phyloP scores from a whole-genome alignment of 495 filamentous ascomycete species.

The Clavariopsis aquatica region DNA sequence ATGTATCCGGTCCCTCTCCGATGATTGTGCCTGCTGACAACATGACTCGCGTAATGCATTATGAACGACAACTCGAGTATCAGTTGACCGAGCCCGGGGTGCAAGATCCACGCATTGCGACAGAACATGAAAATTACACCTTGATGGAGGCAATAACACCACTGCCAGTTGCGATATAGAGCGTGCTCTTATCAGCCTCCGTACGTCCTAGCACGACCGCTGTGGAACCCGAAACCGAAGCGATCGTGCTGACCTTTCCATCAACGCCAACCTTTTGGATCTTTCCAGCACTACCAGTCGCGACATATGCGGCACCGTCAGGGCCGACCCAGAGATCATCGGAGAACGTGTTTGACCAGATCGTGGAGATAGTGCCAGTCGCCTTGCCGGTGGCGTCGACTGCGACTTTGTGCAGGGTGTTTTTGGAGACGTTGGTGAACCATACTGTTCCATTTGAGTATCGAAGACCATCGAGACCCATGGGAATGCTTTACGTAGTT shows the following conservation, averaged over 20 bases:
- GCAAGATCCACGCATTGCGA: no score
- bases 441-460: slow-evolving; percentile 42
- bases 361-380: slow-evolving; percentile 41
- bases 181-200: slow-evolving; percentile 46
- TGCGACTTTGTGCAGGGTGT: slow-evolving; percentile 47
- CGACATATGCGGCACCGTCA: slow-evolving; percentile 48
- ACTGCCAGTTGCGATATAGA: slow-evolving; percentile 42
- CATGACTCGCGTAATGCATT: no score
- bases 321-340: slow-evolving; percentile 50
- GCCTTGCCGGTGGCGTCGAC: slow-evolving; percentile 48
- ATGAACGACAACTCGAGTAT: no score
- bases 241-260: slow-evolving; percentile 43
- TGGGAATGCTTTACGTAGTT: slow-evolving; percentile 7
- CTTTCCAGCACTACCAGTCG: slow-evolving; percentile 42
- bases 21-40: no score
- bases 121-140: neutral
- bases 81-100: no score
- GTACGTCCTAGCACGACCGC: slow-evolving; percentile 47
- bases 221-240: slow-evolving; percentile 43
- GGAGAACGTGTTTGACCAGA: slow-evolving; percentile 49
- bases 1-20: no score
- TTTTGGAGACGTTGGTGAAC: slow-evolving; percentile 53
- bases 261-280: slow-evolving; percentile 49
- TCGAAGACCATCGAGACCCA: slow-evolving; percentile 32
- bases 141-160: slow-evolving; percentile 16